A percentile compares a stretch with the other conserved stretches of the same genome.
phyloP scores from a whole-genome alignment of 805 yeast genomes.

The Zygoascus bituminiphila region DNA sequence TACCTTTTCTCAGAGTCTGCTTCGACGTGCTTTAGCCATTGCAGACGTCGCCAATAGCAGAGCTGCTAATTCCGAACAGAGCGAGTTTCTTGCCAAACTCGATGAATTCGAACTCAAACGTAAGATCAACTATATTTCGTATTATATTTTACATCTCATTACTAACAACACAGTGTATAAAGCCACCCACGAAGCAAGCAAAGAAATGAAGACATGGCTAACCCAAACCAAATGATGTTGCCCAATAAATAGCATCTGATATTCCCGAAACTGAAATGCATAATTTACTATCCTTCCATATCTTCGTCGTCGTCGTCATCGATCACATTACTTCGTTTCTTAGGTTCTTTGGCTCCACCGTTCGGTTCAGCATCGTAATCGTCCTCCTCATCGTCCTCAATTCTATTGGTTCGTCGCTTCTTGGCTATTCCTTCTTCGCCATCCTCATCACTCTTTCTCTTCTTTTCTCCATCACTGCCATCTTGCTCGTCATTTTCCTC shows the following conservation, averaged over 20 bases:
- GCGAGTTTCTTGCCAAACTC: slow-evolving; percentile 51
- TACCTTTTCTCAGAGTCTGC: slow-evolving; percentile 44
- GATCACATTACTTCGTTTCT: slow-evolving; percentile 11
- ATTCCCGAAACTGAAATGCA: neutral
- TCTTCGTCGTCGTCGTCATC: slow-evolving; percentile 27
- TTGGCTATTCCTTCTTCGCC: slow-evolving; percentile 10
- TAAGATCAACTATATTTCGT: slow-evolving; percentile 4
- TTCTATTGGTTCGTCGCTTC: slow-evolving; percentile 22
- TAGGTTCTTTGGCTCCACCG: slow-evolving; percentile 12
- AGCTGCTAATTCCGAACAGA: slow-evolving; percentile 36
- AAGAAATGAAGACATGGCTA: slow-evolving; percentile 39
- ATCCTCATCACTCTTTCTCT: slow-evolving; percentile 14
- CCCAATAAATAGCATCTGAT: slow-evolving; percentile 1
- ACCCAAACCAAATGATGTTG: slow-evolving; percentile 15
- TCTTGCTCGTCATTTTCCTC: slow-evolving; percentile 20
- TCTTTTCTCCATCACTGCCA: slow-evolving; percentile 25
- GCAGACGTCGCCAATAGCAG: slow-evolving; percentile 59
- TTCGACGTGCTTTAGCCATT: slow-evolving; percentile 59
- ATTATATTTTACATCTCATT: neutral
- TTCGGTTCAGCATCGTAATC: slow-evolving; percentile 6
- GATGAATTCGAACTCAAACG: slow-evolving; percentile 61
- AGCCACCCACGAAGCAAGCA: slow-evolving; percentile 24
- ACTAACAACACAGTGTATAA: slow-evolving; percentile 16
- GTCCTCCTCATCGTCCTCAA: slow-evolving; percentile 15
- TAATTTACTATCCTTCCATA: slow-evolving; percentile 12